Base-by-base conservation (phyloP, 1,139 yeast genomes). In the Candida glucosophila region DNA sequence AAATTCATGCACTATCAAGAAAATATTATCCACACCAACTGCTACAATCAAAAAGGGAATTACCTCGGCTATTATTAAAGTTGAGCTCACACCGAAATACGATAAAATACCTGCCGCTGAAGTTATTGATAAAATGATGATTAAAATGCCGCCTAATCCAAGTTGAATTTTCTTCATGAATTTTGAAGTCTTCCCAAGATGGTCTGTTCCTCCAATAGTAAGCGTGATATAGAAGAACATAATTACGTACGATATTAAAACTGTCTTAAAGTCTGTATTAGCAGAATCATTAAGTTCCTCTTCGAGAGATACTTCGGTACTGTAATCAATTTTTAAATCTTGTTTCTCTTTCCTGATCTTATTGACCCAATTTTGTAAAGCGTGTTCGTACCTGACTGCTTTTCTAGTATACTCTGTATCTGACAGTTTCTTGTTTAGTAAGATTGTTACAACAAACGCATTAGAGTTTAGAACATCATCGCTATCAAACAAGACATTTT, bases 41-140 rank as follows among this genome's bases (percentile, higher is more conserved):
- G 98, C 98, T 34, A 90, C 61, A 5, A 90, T 80, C 43, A 90
- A 57, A 43, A 90, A 90, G n/a, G 97, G 97, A 22, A 90, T 90
- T 4, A 90, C 97, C 47, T 90, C 97, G 2, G 97, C 96, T 36
- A 90, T 85, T 36, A 90, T 88, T 20, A 90, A 59, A 0, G 97
- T 90, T 0, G 94, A 82, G 42, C 81, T 83, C 26, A 88, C 54
- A 0, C 93, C 93, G 12, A 80, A 36, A 7, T 72, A 43, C 6
- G 94, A 68, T 49, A 83, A 79, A n/a, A 82, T 40, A 0, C 96
- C 96, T 1, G 86, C 82, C 0, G 96, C 73, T 1, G 93, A 68
- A 1, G 73, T 52, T 1, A 88, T 94, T 0, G 96, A 85, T 10
- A 83, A 47, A 14, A 85, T 50, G 5, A 90, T 95, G 20, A 88